These are phyloP conservation scores for Naganishia onofrii DNA, from an alignment of 768 basidiomycete genomes.

Conservation along the genomic window DNA sequence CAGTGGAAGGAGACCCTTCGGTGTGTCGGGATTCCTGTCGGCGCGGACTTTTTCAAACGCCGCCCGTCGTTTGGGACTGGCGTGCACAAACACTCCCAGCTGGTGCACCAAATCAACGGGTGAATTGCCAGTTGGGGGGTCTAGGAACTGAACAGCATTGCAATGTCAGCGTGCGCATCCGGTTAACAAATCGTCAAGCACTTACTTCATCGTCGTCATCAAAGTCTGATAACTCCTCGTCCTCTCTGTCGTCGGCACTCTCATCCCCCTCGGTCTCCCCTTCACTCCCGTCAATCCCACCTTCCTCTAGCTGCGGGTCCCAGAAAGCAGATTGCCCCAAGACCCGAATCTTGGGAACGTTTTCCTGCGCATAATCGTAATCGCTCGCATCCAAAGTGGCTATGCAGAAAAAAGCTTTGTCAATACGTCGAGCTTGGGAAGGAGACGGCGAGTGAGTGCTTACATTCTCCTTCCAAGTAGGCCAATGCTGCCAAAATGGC, in stretches of 20 bases:
- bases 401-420: not conserved
- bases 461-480: not conserved
- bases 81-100: constrained; percentile 9
- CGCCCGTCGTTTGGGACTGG: not conserved
- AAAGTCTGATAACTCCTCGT: not conserved
- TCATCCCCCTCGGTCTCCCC: not conserved
- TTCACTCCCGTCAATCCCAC: not conserved
- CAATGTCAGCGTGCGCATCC: not conserved
- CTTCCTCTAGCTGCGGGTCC: not conserved
- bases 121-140: not conserved
- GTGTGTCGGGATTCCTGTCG: not conserved
- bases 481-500: not conserved
- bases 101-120: constrained; percentile 6
- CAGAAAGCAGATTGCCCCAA: not conserved
- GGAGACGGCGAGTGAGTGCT: not conserved
- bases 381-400: not conserved
- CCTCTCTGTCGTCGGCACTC: not conserved
- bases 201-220: not conserved
- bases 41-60: constrained; percentile 1
- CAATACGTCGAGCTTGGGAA: not conserved
- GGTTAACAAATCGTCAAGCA: not conserved
- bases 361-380: not conserved
- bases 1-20: not conserved
- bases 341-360: not conserved
- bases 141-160: not conserved